Base-by-base conservation (phyloP, 106 monocot species). In the Dioscorea zingiberensis region DNA sequence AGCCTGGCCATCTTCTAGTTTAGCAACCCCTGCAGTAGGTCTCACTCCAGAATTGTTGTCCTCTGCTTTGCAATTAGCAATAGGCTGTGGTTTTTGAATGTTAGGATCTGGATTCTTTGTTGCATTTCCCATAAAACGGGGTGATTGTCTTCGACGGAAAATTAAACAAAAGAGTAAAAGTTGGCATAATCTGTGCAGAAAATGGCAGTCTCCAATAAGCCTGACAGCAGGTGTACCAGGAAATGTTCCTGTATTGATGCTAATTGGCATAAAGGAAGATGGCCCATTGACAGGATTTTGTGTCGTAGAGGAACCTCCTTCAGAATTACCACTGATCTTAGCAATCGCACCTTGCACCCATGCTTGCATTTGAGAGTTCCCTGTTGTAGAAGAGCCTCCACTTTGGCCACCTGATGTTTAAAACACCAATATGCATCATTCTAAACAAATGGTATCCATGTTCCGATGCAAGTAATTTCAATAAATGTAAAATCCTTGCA, bases 261-360 rank as follows among this genome's bases (percentile, higher is more conserved):
- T 92, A 32, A 98, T 98, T 21, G 97, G 97, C 75, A 89, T 84
- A 69, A 91, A 91, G 21, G 82, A 46, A 46, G 87, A 69, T 26
- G 85, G 78, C 17, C 91, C 87, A 63, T 69, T 81, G 26, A 83
- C 65, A 46, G 92, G 77, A 68, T 78, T 98, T 63, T 80, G 79
- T 25, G 84, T 63, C 10, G 87, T 24, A 59, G 92, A 69, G 9
- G 97, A 80, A 70, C 77, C 71, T 44, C 92, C 86, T 73, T 93
- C 92, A 70, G 81, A 58, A 72, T 70, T 81, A 67, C 85, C 88
- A 55, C 88, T 98, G 18, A 98, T 92, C 70, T 98, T 98, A 60
- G 97, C 92, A 63, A 98, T 88, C 25, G 97, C 97, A 68, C 92
- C 91, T 81, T 98, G 97, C 27, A 98, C 89, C 97, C 97, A 92